Evolutionary conservation across 2,329 filamentous ascomycete species (phyloP), one percentile per base, ranked within the genome.

Genomic region (Zalaria obscura): DNA sequence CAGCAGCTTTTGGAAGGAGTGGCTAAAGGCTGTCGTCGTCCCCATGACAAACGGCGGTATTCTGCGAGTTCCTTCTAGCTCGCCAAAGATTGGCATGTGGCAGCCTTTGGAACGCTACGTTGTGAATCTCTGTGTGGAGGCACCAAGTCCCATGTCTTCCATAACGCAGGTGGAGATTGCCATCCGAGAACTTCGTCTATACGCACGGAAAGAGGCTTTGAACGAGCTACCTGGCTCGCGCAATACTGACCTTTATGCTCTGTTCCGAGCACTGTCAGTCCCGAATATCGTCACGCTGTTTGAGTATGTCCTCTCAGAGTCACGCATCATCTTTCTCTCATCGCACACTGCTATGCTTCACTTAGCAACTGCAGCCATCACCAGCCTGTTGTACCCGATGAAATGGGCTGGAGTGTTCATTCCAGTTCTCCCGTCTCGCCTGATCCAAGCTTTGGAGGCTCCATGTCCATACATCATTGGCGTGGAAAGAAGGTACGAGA

Each of bases 401-500:
- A 83, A 86, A 48, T 96, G 91, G 89, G 77, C 84, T 3, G 93
- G 88, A 52, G 86, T 96, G 38, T 87, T 94, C 57, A 95, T 96
- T 48, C 89, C 89, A 2, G 73, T 96, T 29, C 72, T 98, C 5
- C 89, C 89, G 4, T 84, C 86, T 5, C 78, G 89, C 31, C 68
- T 98, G 25, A 72, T 98, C 6, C 88, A 91, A 40, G 89, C 87
- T 3, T 72, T 98, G 11, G 91, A 96, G 53, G 89, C 89, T 1
- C 89, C 89, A 3, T 96, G 91, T 52, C 91, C 91, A 0, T 98
- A 96, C 54, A 94, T 98, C 50, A 86, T 96, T 35, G 91, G 91
- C 38, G 85, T 98, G 44, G 91, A 98, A 64, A 76, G 88, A 50
- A 78, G 88, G 43, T 96, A 96, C 57, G 85, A 93, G 52, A 77